Evolutionary conservation across 2,329 filamentous ascomycete genomes (phyloP).

Genomic region (Colletotrichum sansevieriae): DNA sequence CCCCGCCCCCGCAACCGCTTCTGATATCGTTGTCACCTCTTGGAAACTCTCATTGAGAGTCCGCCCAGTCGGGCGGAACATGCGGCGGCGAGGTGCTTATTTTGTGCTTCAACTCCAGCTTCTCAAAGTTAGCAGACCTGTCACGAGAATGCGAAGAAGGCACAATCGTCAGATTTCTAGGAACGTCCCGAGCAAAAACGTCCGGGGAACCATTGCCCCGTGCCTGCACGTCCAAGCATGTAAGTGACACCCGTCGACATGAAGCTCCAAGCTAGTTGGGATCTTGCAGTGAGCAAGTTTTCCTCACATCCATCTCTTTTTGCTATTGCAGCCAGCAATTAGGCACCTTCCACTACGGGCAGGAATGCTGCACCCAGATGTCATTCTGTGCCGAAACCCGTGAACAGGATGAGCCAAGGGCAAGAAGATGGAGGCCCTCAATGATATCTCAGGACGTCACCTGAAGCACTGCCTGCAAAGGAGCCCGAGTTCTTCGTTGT

Average conservation of each 20-base stretch:
- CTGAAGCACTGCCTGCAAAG: too few species aligned
- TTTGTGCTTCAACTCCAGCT: neutral
- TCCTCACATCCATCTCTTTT: neutral
- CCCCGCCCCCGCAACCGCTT: neutral
- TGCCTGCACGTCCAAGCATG: conserved; percentile 6
- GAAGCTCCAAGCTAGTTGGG: conserved; percentile 19
- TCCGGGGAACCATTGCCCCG: neutral
- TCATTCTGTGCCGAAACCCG: conserved; percentile 20
- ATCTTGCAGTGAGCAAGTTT: conserved; percentile 30
- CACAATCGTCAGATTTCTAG: neutral
- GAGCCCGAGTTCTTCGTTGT: too few species aligned
- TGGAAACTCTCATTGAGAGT: neutral
- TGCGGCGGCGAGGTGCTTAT: conserved; percentile 2
- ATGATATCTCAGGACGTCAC: too few species aligned
- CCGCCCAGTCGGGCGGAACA: neutral
- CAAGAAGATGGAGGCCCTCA: too few species aligned
- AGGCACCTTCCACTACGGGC: conserved; percentile 15
- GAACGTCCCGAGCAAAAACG: neutral
- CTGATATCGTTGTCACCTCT: conserved; percentile 2
- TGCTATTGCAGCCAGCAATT: neutral
- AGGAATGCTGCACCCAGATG: neutral
- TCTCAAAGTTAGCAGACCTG: too few species aligned
- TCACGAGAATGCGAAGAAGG: too few species aligned
- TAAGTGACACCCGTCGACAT: neutral
- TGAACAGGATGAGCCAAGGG: neutral